These are phyloP conservation scores for Xerocomus nothofagi DNA, from an alignment of 1,284 basidiomycete species.

Conservation along the genomic window DNA sequence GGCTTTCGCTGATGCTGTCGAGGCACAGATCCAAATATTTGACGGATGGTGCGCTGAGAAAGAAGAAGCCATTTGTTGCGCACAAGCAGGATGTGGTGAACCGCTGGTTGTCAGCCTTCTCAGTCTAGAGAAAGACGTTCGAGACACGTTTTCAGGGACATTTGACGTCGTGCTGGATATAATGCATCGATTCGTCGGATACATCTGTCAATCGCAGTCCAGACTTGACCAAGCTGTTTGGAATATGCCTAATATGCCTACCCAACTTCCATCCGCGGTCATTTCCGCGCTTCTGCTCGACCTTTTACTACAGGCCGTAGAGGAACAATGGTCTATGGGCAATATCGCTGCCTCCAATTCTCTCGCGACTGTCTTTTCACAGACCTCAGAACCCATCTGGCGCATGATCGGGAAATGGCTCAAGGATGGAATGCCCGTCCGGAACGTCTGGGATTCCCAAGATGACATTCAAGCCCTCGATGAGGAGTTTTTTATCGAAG, in stretches of 20 bases:
- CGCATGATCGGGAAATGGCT: slow-evolving; percentile 72
- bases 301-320: slow-evolving; percentile 53
- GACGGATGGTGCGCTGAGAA: slow-evolving; percentile 68
- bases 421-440: slow-evolving; percentile 65
- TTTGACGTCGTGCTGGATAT: slow-evolving; percentile 58
- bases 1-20: slow-evolving; percentile 78
- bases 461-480: slow-evolving; percentile 42
- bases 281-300: slow-evolving; percentile 61
- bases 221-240: slow-evolving; percentile 44
- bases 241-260: too few species aligned
- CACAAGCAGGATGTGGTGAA: slow-evolving; percentile 45
- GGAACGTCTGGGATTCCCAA: slow-evolving; percentile 39
- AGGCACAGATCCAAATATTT: slow-evolving; percentile 55
- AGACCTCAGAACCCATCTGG: slow-evolving; percentile 73
- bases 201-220: slow-evolving; percentile 32
- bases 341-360: slow-evolving; percentile 52
- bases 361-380: slow-evolving; percentile 62
- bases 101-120: slow-evolving; percentile 66
- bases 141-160: slow-evolving; percentile 53
- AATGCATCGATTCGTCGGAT: slow-evolving; percentile 34
- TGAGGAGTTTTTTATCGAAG: slow-evolving; percentile 83
- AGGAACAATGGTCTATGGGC: slow-evolving; percentile 55
- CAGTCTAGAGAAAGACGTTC: slow-evolving; percentile 57
- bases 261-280: slow-evolving; percentile 51
- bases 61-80: slow-evolving; percentile 65